A percentile compares a stretch with the other conserved stretches of the same genome.
Evolutionary conservation across 2,329 filamentous ascomycete genomes (phyloP).

Genomic region (Fusarium nodosum): DNA sequence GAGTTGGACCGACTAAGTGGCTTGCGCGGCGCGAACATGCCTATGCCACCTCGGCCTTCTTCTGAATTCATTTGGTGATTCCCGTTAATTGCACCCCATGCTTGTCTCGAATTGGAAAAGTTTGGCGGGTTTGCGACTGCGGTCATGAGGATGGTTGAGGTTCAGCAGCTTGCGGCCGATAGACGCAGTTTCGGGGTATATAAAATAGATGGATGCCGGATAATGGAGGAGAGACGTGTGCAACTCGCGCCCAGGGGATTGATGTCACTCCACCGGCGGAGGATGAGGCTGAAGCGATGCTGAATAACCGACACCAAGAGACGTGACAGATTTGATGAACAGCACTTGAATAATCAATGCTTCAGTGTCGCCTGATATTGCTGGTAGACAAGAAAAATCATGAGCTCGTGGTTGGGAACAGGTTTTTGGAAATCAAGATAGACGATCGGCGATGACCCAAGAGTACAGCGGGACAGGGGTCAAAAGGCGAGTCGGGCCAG

Average conservation of each 20-base stretch:
- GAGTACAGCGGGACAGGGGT: constrained; percentile 21
- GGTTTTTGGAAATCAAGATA: constrained; percentile 42
- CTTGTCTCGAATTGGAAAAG: constrained; percentile 73
- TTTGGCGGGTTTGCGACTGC: constrained; percentile 75
- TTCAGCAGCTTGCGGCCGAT: constrained; percentile 44
- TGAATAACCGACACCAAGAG: constrained; percentile 16
- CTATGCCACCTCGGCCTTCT: constrained; percentile 75
- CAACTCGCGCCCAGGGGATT: constrained; percentile 39
- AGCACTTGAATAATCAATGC: constrained; percentile 26
- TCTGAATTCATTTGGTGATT: constrained; percentile 81
- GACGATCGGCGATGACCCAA: constrained; percentile 38
- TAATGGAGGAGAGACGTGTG: constrained; percentile 41
- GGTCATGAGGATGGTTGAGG: constrained; percentile 68
- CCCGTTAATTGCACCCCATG: constrained; percentile 73
- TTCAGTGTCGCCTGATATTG: constrained; percentile 28
- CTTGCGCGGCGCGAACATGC: constrained; percentile 91
- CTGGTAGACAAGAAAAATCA: constrained; percentile 40
- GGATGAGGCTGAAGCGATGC: constrained; percentile 12
- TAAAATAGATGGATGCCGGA: constrained; percentile 28
- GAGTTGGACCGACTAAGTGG: constrained; percentile 89
- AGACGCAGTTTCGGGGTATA: constrained; percentile 38
- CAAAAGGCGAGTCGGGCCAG: constrained; percentile 37
- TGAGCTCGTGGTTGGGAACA: constrained; percentile 44
- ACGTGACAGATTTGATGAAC: constrained; percentile 17
- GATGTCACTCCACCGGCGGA: constrained; percentile 42